These are phyloP conservation scores for Daedaleopsis nitida DNA, from an alignment of 768 basidiomycete genomes.

Conservation along the genomic window DNA sequence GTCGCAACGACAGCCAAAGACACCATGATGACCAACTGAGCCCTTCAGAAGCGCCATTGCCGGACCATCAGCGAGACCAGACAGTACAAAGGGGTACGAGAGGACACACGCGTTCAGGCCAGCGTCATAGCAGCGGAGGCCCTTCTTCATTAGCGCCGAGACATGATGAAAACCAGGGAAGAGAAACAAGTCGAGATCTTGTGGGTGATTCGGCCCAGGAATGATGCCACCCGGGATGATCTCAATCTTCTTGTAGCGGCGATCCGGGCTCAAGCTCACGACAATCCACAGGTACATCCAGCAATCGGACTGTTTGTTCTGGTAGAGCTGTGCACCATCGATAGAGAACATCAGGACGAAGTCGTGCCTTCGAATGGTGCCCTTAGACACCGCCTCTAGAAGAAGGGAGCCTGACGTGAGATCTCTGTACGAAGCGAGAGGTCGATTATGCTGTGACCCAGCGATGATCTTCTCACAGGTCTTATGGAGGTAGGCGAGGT, in stretches of 20 bases:
- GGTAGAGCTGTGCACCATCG: conserved; percentile 33
- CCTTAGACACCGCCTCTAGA: conserved; percentile 32
- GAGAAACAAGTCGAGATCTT: conserved; percentile 34
- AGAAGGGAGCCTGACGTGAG: not conserved
- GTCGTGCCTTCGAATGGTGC: conserved; percentile 28
- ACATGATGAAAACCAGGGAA: conserved; percentile 33
- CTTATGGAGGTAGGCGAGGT: not conserved
- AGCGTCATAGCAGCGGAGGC: conserved; percentile 32
- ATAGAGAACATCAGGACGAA: conserved; percentile 25
- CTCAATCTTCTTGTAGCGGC: conserved; percentile 32
- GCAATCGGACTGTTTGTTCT: conserved; percentile 33
- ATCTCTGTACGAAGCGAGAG: not conserved
- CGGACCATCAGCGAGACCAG: conserved; percentile 5
- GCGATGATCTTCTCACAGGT: not conserved
- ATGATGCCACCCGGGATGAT: conserved; percentile 30
- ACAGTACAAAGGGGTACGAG: conserved; percentile 6
- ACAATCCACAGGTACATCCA: conserved; percentile 37
- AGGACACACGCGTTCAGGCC: not conserved
- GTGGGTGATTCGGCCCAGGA: conserved; percentile 34
- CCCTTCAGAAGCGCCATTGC: conserved; percentile 31
- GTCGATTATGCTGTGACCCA: not conserved
- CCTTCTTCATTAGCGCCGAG: conserved; percentile 27
- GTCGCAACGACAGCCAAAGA: conserved; percentile 36
- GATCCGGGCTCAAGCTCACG: conserved; percentile 22
- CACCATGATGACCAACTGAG: conserved; percentile 36